Conservation (phyloP, 108 stramenopile genomes). For the Skeletonema tropicum region DNA sequence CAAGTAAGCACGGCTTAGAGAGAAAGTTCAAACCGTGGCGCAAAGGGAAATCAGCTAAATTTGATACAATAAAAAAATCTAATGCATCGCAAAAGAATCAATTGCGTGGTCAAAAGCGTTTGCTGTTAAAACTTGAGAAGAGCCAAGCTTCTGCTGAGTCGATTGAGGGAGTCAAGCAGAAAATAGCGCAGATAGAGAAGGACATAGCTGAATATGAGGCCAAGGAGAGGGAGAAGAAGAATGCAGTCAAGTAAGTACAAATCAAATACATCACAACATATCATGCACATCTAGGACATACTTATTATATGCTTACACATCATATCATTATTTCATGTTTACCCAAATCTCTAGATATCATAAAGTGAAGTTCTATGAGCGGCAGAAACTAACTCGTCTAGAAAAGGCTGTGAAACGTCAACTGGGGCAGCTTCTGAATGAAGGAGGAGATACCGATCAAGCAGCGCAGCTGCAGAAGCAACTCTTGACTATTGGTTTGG, state of each 20-base stretch:
- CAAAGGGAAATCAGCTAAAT: slow-evolving; percentile 53
- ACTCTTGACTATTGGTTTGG: slow-evolving; percentile 64
- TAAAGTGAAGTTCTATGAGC: slow-evolving; percentile 81
- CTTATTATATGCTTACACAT: slow-evolving; percentile 12
- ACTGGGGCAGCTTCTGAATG: slow-evolving; percentile 20
- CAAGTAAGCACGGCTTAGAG: slow-evolving; percentile 66
- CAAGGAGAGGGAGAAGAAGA: slow-evolving; percentile 66
- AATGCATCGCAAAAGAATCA: slow-evolving; percentile 66
- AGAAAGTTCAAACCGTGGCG: slow-evolving; percentile 83
- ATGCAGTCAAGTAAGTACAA: slow-evolving; percentile 48
- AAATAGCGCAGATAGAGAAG: slow-evolving; percentile 53
- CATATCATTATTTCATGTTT: neutral
- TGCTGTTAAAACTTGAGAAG: slow-evolving; percentile 53
- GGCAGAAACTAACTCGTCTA: slow-evolving; percentile 72
- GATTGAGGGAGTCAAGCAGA: slow-evolving; percentile 20
- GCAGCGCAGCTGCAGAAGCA: slow-evolving; percentile 34
- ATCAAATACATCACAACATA: neutral
- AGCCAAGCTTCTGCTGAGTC: slow-evolving; percentile 17
- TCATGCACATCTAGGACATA: slow-evolving; percentile 10
- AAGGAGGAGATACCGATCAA: neutral
- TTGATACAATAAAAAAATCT: slow-evolving; percentile 11
- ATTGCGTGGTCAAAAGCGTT: slow-evolving; percentile 64
- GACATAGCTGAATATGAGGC: slow-evolving; percentile 49
- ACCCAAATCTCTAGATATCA: slow-evolving; percentile 58
- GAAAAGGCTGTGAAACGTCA: slow-evolving; percentile 59